Base-by-base conservation (phyloP, 2,329 filamentous ascomycete genomes). In the Fusarium pilosicola region DNA sequence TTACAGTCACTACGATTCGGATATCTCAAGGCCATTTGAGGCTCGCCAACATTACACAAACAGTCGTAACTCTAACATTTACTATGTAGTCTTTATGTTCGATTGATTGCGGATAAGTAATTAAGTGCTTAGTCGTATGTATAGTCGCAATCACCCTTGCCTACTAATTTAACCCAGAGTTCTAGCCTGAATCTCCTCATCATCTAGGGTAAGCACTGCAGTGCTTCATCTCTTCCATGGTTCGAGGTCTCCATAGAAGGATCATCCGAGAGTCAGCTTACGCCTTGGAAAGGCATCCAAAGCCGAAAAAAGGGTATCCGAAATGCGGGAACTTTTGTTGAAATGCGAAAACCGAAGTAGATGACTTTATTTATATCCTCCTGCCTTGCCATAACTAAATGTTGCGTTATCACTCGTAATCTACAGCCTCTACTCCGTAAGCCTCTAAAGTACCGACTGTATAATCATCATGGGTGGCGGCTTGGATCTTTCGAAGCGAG, bases 301-400 rank as follows among this genome's bases (percentile, higher is more conserved):
- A 70, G 51, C 67, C 67, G 65, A 70, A 32, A 38, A 6, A n/a
- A 5, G 7, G 8, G 10, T 42, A 32, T 18, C 65, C 67, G 59
- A 70, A 48, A 65, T 60, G 41, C 66, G 66, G 59, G 60, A 28
- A 65, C 49, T 14, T 20, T 11, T 22, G 10, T 28, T 65, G 30
- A 54, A 59, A 65, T 28, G 45, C 59, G 67, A 70, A 30, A 55
- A 17, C 48, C 46, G 36, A 59, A 24, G 7, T 24, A 20, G 2
- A 10, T 48, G 6, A 12, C 1, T 9, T 22, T 24, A 26, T 8
- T 24, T 30, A 11, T 45, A 44, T 44, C 7, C 39, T 18, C 13
- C 14, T 26, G 18, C 10, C 22, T 24, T 17, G 14, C 17, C 15
- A 20, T 24, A 0, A 11, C 4, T 5, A 9, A 20, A 6, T 10